Evolutionary conservation across 2,329 filamentous ascomycete genomes (phyloP).

Genomic region (Xylariaceae sp.): DNA sequence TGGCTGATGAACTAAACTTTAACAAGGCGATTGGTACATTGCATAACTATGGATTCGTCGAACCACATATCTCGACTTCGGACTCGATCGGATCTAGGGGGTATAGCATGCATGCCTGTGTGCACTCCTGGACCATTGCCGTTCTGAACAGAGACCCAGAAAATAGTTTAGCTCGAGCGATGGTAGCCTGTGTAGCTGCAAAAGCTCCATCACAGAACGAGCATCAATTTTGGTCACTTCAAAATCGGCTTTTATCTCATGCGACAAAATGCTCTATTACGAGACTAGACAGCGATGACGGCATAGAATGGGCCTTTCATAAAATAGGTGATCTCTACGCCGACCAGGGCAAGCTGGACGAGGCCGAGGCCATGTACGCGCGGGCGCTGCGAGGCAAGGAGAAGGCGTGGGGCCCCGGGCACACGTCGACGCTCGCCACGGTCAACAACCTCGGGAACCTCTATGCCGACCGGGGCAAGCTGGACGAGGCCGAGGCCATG

Average conservation of each 20-base stretch:
- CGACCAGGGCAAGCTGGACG: conserved; percentile 23
- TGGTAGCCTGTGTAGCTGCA: conserved; percentile 4
- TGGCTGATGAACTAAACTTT: conserved; percentile 9
- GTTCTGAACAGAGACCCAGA: conserved; percentile 6
- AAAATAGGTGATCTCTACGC: conserved; percentile 30
- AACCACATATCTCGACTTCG: conserved; percentile 2
- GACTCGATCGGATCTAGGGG: conserved; percentile 8
- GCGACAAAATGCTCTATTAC: not conserved
- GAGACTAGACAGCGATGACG: conserved; percentile 1
- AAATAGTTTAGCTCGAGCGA: not conserved
- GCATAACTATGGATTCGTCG: conserved; percentile 11
- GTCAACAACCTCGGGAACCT: too few relatives aligned
- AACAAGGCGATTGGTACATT: conserved; percentile 6
- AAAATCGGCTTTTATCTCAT: conserved; percentile 8
- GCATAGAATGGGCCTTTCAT: conserved; percentile 17
- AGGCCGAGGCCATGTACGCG: too few relatives aligned
- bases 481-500: too few relatives aligned
- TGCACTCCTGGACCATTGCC: conserved; percentile 7
- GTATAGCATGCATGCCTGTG: conserved; percentile 11
- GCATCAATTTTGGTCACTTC: conserved; percentile 2
- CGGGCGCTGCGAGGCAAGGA: too few relatives aligned
- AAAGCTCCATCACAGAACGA: not conserved
- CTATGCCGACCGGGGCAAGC: too few relatives aligned
- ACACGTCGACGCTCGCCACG: too few relatives aligned
- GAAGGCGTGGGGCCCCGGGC: too few relatives aligned